A percentile compares a stretch with the other conserved stretches of the same genome.
phyloP scores from a whole-genome alignment of 306 rosid genomes.

The Begonia peltatifolia region DNA sequence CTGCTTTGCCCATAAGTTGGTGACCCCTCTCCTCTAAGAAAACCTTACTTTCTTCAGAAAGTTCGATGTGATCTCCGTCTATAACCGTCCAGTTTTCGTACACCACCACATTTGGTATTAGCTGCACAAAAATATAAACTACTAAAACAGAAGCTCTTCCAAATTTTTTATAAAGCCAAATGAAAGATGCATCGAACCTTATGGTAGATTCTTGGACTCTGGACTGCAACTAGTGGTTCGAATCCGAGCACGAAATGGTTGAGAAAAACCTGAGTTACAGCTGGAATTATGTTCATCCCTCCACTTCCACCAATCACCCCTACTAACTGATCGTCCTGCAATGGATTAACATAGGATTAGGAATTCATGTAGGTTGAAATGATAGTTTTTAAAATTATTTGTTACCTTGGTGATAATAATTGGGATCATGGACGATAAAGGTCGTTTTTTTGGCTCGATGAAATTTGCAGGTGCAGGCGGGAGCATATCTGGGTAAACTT shows the following conservation, averaged over 20 bases:
- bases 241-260: conserved; percentile 52
- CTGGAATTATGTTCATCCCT: conserved; percentile 63
- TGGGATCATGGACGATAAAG: conserved; percentile 89
- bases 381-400: neutral
- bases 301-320: conserved; percentile 87
- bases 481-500: conserved; percentile 34
- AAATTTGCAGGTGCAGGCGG: conserved; percentile 90
- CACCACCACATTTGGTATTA: conserved; percentile 48
- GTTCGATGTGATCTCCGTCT: conserved; percentile 54
- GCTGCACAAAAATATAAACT: conserved; percentile 30
- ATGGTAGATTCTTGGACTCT: conserved; percentile 64
- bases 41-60: conserved; percentile 28
- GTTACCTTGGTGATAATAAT: conserved; percentile 55
- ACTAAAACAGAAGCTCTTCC: neutral
- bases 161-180: neutral
- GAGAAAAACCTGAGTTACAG: conserved; percentile 58
- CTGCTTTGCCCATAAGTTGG: conserved; percentile 15
- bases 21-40: conserved; percentile 65
- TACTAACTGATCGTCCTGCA: conserved; percentile 51
- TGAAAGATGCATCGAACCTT: conserved; percentile 19
- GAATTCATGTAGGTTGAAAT: neutral
- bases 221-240: conserved; percentile 67
- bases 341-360: conserved; percentile 8
- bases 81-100: conserved; percentile 55
- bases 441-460: conserved; percentile 65